These are phyloP conservation scores for Scutellaria galericulata DNA, from an alignment of 257 asterid species.

Conservation along the genomic window DNA sequence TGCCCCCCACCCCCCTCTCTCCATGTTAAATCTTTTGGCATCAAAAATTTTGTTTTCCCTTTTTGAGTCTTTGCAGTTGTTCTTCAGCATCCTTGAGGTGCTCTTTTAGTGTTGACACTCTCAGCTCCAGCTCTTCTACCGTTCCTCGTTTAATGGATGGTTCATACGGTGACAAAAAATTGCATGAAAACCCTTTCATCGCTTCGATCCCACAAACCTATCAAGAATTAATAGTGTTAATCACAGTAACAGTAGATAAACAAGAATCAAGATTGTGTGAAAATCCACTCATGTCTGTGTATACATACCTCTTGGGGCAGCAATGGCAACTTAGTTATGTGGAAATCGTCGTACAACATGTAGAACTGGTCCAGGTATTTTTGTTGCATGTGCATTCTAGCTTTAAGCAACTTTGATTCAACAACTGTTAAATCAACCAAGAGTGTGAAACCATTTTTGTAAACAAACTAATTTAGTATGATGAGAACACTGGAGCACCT, in stretches of 20 bases:
- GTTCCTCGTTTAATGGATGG: conserved; percentile 66
- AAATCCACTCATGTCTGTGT: not conserved
- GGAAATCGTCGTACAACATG: conserved; percentile 86
- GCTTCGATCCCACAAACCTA: conserved; percentile 94
- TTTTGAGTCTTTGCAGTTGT: conserved; percentile 66
- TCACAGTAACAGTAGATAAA: not conserved
- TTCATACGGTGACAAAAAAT: conserved; percentile 68
- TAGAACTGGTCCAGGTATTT: conserved; percentile 92
- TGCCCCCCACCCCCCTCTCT: not conserved
- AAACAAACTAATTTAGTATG: conserved; percentile 15
- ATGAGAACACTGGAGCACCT: not conserved
- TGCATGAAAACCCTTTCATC: conserved; percentile 63
- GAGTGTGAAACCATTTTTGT: conserved; percentile 2
- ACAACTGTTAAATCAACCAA: conserved; percentile 51
- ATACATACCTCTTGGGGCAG: conserved; percentile 87
- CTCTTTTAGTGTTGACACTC: conserved; percentile 61
- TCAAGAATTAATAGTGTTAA: conserved; percentile 15
- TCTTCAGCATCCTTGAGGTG: conserved; percentile 73
- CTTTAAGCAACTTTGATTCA: conserved; percentile 84
- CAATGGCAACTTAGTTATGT: conserved; percentile 91
- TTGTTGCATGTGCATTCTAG: conserved; percentile 92
- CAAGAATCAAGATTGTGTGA: not conserved
- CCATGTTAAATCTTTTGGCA: not conserved
- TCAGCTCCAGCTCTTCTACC: conserved; percentile 65
- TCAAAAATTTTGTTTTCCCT: conserved; percentile 75